These are phyloP conservation scores for Chlorella sp. DNA, from an alignment of 139 green algal species.

Conservation along the genomic window DNA sequence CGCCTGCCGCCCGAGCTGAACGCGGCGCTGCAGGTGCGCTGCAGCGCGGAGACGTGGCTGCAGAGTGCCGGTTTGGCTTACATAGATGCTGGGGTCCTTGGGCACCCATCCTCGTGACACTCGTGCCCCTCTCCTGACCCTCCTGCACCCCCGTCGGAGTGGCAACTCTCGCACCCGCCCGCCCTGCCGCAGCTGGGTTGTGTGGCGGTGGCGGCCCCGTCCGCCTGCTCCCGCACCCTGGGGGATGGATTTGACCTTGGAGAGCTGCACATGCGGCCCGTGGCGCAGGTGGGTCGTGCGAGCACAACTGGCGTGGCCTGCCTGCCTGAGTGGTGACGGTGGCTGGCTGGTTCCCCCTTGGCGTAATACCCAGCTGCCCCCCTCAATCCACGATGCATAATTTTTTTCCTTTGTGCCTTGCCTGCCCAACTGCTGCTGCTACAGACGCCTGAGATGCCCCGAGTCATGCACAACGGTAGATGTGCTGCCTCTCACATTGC, in stretches of 20 bases:
- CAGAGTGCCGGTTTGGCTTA: no score
- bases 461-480: no score
- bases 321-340: no score
- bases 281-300: conserved; percentile 27
- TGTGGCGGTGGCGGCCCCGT: conserved; percentile 61
- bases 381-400: no score
- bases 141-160: background rate
- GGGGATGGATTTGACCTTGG: conserved; percentile 63
- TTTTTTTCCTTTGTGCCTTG: no score
- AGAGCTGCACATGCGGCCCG: conserved; percentile 72
- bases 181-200: conserved; percentile 68
- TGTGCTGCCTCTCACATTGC: no score
- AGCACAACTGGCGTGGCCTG: no score
- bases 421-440: no score
- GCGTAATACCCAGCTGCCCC: background rate
- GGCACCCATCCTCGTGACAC: no score
- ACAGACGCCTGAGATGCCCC: no score
- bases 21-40: conserved; percentile 60
- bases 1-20: conserved; percentile 71
- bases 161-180: background rate
- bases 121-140: background rate
- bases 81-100: no score
- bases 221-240: conserved; percentile 46
- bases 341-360: background rate
- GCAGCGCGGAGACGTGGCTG: no score